Conservation (phyloP, 2,329 filamentous ascomycete species). For the Aspergillus sp. region DNA sequence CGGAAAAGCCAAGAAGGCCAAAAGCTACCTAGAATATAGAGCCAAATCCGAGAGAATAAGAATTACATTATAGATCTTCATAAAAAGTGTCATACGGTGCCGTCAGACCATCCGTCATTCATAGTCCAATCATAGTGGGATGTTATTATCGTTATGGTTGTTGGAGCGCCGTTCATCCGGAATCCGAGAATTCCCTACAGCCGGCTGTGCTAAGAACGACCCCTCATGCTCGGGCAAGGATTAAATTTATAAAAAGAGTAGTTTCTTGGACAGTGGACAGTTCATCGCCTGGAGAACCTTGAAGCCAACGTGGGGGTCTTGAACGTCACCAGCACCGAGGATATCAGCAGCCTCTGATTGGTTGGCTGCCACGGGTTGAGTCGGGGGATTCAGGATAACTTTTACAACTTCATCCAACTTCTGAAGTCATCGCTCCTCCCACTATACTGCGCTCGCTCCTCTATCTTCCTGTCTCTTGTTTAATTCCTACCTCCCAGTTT, state of each 20-base stretch:
- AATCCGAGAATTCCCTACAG: conserved; percentile 15
- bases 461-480: neutral
- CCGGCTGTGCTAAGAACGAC: neutral
- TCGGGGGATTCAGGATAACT: conserved; percentile 15
- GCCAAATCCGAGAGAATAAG: conserved; percentile 9
- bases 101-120: neutral
- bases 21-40: conserved; percentile 24
- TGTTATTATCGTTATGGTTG: no score
- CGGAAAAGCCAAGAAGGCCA: conserved; percentile 13
- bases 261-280: neutral
- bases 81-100: neutral
- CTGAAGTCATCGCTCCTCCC: conserved; percentile 1
- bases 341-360: conserved; percentile 20
- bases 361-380: conserved; percentile 16
- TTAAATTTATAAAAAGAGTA: neutral
- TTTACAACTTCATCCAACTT: conserved; percentile 8
- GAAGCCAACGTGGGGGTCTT: conserved; percentile 1
- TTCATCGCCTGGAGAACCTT: neutral
- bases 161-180: conserved; percentile 10
- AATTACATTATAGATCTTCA: conserved; percentile 1
- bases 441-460: neutral
- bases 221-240: neutral
- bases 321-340: conserved; percentile 17
- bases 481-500: neutral
- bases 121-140: neutral